Base-by-base conservation (phyloP, 2,329 filamentous ascomycete species). In the Cladophialophora immunda region DNA sequence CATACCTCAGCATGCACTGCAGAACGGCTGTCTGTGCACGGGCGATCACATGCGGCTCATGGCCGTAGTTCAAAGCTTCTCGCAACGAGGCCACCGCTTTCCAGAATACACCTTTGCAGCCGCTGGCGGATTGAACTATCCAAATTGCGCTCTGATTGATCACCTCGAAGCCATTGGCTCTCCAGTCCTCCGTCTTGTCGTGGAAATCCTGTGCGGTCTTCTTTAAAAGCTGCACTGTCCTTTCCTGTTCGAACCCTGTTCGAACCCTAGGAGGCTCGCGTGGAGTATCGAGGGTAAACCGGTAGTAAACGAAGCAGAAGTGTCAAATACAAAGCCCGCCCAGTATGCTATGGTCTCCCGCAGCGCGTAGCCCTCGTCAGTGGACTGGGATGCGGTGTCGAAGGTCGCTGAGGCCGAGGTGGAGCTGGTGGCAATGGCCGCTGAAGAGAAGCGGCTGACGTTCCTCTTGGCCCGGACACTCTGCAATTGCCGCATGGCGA, bases 61-160 rank as follows among this genome's bases (percentile, higher is more conserved):
- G 52, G 19, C 52, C 27, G 25, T 55, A 55, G 27, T 55, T 55
- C 11, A 55, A 34, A 8, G 52, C 52, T 22, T 32, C 52, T 30
- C 52, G 27, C n/a, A 55, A 19, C 1, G 52, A 29, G 25, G 25
- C 52, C 15, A 55, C 52, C 7, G 52, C 52, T 22, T 55, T 55
- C 52, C 25, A 55, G n/a, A 55, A 55, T 27, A 55, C 15, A 2
- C 52, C 52, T 22, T 55, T 55, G 9, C 52, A 55, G 8, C 52
- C 52, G 52, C 52, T 55, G 27, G 52, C 52, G 7, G 52, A 55
- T 27, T 55, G 52, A 15, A 34, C 52, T n/a, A 55, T 55, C 52
- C 52, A 55, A 4, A 55, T 34, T 5, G 52, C 25, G 17, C 52
- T 4, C 22, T 55, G 52, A 7, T 55, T 55, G 6, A 27, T 55